A percentile compares a stretch with the other conserved stretches of the same genome.
Conservation (phyloP, 225 moss, liverwort and hornwort genomes). For the Pseudisothecium myosuroides region DNA sequence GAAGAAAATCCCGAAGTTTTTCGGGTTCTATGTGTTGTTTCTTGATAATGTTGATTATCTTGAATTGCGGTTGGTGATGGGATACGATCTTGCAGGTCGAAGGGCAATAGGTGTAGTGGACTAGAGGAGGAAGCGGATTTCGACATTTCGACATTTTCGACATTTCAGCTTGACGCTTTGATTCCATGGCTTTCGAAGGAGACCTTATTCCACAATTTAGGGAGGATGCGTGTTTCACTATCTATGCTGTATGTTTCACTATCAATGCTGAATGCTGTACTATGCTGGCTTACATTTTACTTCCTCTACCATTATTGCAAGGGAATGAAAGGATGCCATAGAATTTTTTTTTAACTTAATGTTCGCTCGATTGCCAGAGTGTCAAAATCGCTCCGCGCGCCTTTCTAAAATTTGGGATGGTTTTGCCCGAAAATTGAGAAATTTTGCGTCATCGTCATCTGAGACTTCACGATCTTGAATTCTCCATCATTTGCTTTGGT, state of each 20-base stretch:
- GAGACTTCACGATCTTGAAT: background rate
- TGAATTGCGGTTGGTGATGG: background rate
- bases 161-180: background rate
- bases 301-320: background rate
- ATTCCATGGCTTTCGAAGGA: background rate
- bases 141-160: background rate
- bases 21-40: background rate
- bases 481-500: background rate
- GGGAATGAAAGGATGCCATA: background rate
- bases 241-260: conserved; percentile 21
- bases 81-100: background rate
- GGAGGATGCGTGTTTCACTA: conserved; percentile 28
- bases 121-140: background rate
- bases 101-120: background rate
- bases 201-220: background rate
- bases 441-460: background rate
- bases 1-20: background rate
- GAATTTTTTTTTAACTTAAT: background rate
- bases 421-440: background rate
- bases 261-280: conserved; percentile 10
- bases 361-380: background rate
- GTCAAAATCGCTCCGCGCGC: background rate
- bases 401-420: background rate
- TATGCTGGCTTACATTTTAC: background rate
- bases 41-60: background rate